Evolutionary conservation across 768 basidiomycete species (phyloP), one percentile per base, ranked within the genome.

Genomic region (Amanita inopinata): DNA sequence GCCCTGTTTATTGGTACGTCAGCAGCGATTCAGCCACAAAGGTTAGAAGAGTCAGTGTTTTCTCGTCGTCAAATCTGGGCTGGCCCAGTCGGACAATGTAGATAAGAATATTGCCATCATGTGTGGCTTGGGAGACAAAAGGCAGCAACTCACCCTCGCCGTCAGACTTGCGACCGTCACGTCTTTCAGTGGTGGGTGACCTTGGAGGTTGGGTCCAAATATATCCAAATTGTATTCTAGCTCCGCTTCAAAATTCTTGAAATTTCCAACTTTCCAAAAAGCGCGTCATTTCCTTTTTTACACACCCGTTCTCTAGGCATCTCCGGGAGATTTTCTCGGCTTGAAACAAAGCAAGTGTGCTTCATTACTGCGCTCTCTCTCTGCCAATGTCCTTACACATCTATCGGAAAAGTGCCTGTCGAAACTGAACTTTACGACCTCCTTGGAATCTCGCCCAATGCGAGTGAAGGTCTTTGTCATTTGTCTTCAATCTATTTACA

Each of bases 361-460:
- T 43, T 18, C 28, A 40, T 39, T 35, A 35, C 8, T 38, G 11
- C 33, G 33, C 34, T 23, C 32, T 25, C 19, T 24, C 38, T 35
- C 24, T 18, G 19, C 43, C 30, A 27, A 17, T 24, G 28, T 4
- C 25, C 32, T 27, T 30, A 34, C 38, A n/a, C 27, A 30, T 15
- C 12, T 27, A 35, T 38, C 22, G n/a, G n/a, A 14, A 27, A 46
- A 84, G 80, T 85, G 82, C 66, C 80, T 36, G 63, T 78, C 10
- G 83, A 88, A 64, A 83, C 76, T n/a, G 76, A 74, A 40, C 72
- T 93, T 31, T 97, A 97, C 58, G 89, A 94, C 30, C 64, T 93
- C 33, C 69, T 97, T 20, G 89, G 83, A 19, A 76, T 93, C 19
- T 55, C 74, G 34, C 66, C 79, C 15, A 64, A 66, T 45, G 90